Evolutionary conservation across 208 protist species (phyloP).

Genomic region (Phytomonas sp.): DNA sequence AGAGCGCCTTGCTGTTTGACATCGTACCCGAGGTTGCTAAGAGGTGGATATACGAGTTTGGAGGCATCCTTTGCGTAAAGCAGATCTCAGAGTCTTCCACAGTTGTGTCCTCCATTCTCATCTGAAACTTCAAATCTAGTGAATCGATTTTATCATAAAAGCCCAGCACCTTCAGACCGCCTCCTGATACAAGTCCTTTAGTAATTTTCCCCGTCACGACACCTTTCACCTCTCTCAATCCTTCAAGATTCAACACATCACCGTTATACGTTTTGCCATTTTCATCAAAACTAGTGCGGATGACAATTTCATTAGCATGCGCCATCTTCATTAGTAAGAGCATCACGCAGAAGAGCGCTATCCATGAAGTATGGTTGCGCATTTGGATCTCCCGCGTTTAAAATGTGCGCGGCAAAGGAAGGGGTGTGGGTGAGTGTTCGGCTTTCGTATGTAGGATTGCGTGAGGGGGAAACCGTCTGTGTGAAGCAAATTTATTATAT

Average conservation of each 20-base stretch:
- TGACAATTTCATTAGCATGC: neutral
- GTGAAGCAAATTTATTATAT: too few relatives aligned
- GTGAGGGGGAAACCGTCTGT: too few relatives aligned
- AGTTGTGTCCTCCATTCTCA: constrained; percentile 10
- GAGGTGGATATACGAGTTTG: constrained; percentile 17
- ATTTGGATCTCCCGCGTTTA: too few relatives aligned
- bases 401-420: too few relatives aligned
- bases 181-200: constrained; percentile 14
- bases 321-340: too few relatives aligned
- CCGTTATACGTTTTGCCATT: constrained; percentile 7
- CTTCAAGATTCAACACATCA: constrained; percentile 13
- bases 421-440: too few relatives aligned
- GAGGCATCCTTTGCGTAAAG: constrained; percentile 13
- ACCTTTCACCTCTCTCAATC: neutral
- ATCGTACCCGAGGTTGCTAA: constrained; percentile 14
- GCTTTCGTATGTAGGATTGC: too few relatives aligned
- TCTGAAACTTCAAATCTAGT: neutral
- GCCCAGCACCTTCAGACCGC: constrained; percentile 8
- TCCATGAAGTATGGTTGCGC: too few relatives aligned
- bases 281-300: too few relatives aligned
- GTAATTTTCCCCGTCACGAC: constrained; percentile 15
- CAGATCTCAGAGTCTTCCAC: constrained; percentile 7
- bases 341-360: neutral
- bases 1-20: constrained; percentile 11
- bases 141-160: too few relatives aligned